Percentiles rank a stretch among this genome's conserved stretches.
phyloP scores from a whole-genome alignment of 495 filamentous ascomycete genomes.

The Tuber melanosporum region DNA sequence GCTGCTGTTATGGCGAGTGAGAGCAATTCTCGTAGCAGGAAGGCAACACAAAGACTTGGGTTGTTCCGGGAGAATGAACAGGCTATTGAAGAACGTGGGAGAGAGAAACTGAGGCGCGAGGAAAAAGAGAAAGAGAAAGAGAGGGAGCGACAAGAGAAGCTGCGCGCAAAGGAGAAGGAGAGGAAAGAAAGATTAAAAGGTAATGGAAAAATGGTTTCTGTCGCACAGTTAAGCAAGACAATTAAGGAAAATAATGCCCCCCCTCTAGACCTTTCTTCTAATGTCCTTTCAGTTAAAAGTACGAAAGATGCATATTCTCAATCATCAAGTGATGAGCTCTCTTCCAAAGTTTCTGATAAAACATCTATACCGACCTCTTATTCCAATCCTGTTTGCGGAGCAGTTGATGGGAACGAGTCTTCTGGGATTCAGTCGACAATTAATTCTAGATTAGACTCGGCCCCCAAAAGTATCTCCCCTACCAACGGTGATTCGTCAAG shows the following conservation, averaged over 20 bases:
- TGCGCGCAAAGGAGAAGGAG: conserved; percentile 41
- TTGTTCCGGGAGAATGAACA: conserved; percentile 87
- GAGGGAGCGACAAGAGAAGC: conserved; percentile 39
- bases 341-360: conserved; percentile 34
- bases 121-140: conserved; percentile 46
- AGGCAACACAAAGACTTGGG: conserved; percentile 84
- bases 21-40: conserved; percentile 76
- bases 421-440: background rate
- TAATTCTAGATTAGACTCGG: conserved; percentile 10
- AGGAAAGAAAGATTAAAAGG: conserved; percentile 30
- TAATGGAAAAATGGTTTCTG: conserved; percentile 25
- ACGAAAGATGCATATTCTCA: conserved; percentile 41
- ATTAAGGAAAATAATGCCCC: conserved; percentile 24
- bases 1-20: conserved; percentile 49
- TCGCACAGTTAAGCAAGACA: conserved; percentile 7
- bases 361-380: conserved; percentile 35
- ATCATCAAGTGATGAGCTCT: conserved; percentile 41
- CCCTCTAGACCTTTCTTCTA: conserved; percentile 34
- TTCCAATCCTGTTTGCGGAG: conserved; percentile 34
- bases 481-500: conserved; percentile 16
- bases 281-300: conserved; percentile 39
- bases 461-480: conserved; percentile 23
- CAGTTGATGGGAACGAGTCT: conserved; percentile 25
- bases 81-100: conserved; percentile 45
- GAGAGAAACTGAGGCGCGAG: conserved; percentile 43